A percentile compares a stretch with the other conserved stretches of the same genome.
Conservation (phyloP, 2,329 filamentous ascomycete species). For the Periconia sp. region DNA sequence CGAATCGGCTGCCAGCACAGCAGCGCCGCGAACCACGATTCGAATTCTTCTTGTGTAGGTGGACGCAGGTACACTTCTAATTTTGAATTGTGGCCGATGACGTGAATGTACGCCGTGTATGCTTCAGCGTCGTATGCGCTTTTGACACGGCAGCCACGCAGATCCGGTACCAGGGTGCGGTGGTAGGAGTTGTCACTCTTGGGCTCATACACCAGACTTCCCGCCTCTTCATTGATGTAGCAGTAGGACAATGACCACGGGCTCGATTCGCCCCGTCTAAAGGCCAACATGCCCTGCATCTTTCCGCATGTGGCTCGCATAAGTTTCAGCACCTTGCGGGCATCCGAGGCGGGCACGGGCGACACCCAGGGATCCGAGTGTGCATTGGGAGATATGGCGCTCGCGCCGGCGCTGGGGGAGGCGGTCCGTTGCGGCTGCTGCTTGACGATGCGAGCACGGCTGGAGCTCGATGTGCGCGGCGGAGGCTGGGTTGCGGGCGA, state of each 20-base stretch:
- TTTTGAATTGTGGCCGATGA: slow-evolving; percentile 60
- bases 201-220: slow-evolving; percentile 76
- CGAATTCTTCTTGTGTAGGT: slow-evolving; percentile 68
- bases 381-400: slow-evolving; percentile 8
- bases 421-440: slow-evolving; percentile 25
- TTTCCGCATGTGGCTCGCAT: slow-evolving; percentile 80
- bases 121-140: slow-evolving; percentile 55
- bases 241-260: slow-evolving; percentile 75
- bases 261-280: slow-evolving; percentile 65
- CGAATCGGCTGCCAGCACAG: slow-evolving; percentile 82
- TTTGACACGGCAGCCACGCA: slow-evolving; percentile 75
- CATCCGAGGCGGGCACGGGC: slow-evolving; percentile 65
- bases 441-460: slow-evolving; percentile 39
- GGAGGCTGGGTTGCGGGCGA: slow-evolving; percentile 35
- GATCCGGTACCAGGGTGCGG: slow-evolving; percentile 71
- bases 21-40: slow-evolving; percentile 80
- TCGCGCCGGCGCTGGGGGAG: slow-evolving; percentile 19
- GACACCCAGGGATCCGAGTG: slow-evolving; percentile 43
- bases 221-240: slow-evolving; percentile 78
- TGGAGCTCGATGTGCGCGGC: slow-evolving; percentile 35
- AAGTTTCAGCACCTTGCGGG: slow-evolving; percentile 73
- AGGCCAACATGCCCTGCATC: slow-evolving; percentile 81
- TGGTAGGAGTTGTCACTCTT: slow-evolving; percentile 70
- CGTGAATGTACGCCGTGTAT: slow-evolving; percentile 57
- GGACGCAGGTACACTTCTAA: slow-evolving; percentile 71